A percentile compares a stretch with the other conserved stretches of the same genome.
Evolutionary conservation across 371 early-diverging fungal genomes (phyloP).

Genomic region (Quaeritorhiza haematococci): DNA sequence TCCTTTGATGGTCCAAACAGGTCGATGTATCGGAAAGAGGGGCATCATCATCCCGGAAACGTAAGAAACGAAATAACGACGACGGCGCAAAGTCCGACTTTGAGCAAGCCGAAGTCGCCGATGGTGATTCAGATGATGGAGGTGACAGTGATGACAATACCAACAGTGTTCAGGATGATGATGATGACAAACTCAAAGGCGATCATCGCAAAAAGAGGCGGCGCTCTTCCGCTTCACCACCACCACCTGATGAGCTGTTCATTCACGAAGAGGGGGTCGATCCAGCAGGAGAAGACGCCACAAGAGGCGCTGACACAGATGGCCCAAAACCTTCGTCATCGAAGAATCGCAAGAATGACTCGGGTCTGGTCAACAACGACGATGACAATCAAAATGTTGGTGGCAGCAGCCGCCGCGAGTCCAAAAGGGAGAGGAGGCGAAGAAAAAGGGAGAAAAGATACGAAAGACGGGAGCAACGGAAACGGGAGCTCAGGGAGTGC

Average conservation of each 20-base stretch:
- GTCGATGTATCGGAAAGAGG: no score
- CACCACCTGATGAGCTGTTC: no score
- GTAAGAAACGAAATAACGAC: no score
- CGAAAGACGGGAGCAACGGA: neutral
- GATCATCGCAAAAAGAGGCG: constrained; percentile 1
- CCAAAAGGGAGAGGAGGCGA: neutral
- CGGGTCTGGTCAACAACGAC: neutral
- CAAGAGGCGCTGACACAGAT: no score
- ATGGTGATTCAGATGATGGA: neutral
- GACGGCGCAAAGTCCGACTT: no score
- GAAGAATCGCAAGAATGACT: neutral
- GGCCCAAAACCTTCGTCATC: no score
- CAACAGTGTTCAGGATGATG: constrained; percentile 4
- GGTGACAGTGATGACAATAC: neutral
- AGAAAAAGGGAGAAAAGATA: constrained; percentile 6
- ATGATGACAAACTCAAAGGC: constrained; percentile 4
- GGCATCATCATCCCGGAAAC: no score
- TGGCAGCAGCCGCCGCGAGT: no score
- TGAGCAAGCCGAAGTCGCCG: neutral
- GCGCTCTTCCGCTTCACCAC: neutral
- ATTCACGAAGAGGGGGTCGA: no score
- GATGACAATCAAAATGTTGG: constrained; percentile 12
- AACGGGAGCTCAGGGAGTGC: constrained; percentile 11
- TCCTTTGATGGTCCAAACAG: no score
- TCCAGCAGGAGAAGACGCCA: no score